These are phyloP conservation scores for Austroboletus festivus DNA, from an alignment of 768 basidiomycete species.

Conservation along the genomic window DNA sequence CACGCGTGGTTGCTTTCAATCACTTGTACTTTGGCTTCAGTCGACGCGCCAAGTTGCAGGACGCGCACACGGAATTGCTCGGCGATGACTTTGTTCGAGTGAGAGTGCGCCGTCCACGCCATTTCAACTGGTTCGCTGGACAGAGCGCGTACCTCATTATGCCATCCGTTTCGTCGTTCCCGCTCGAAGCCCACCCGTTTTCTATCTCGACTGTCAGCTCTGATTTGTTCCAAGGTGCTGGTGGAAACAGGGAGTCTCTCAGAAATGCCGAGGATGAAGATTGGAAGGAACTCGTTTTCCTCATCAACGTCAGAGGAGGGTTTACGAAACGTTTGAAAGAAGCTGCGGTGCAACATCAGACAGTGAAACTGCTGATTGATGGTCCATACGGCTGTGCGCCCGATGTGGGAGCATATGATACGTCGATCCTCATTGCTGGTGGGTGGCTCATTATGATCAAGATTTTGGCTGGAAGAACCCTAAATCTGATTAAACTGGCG, in stretches of 20 bases:
- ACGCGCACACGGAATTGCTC: slow-evolving; percentile 42
- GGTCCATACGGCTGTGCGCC: slow-evolving; percentile 55
- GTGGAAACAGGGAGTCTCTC: too few species aligned
- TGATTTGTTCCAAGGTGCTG: slow-evolving; percentile 7
- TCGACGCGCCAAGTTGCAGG: slow-evolving; percentile 25
- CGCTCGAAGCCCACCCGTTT: slow-evolving; percentile 60
- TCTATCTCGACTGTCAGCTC: slow-evolving; percentile 50
- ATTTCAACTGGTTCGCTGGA: slow-evolving; percentile 52
- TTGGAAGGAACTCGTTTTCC: slow-evolving; percentile 49
- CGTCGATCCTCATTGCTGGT: slow-evolving; percentile 52
- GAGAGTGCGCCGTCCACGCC: slow-evolving; percentile 40
- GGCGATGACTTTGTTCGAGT: slow-evolving; percentile 48
- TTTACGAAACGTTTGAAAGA: slow-evolving; percentile 52
- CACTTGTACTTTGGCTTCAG: slow-evolving; percentile 36
- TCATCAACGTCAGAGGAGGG: slow-evolving; percentile 56
- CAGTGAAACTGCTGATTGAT: slow-evolving; percentile 50
- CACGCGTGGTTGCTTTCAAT: slow-evolving; percentile 45
- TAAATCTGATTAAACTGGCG: not conserved
- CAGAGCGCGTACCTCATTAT: slow-evolving; percentile 53
- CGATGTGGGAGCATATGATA: slow-evolving; percentile 39
- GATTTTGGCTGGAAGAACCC: not conserved
- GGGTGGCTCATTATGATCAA: not conserved
- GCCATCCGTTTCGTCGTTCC: slow-evolving; percentile 42
- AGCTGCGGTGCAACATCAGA: slow-evolving; percentile 26
- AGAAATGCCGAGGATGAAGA: not conserved